phyloP scores from a whole-genome alignment of 106 monocot genomes.

The Dendrobium nobile region DNA sequence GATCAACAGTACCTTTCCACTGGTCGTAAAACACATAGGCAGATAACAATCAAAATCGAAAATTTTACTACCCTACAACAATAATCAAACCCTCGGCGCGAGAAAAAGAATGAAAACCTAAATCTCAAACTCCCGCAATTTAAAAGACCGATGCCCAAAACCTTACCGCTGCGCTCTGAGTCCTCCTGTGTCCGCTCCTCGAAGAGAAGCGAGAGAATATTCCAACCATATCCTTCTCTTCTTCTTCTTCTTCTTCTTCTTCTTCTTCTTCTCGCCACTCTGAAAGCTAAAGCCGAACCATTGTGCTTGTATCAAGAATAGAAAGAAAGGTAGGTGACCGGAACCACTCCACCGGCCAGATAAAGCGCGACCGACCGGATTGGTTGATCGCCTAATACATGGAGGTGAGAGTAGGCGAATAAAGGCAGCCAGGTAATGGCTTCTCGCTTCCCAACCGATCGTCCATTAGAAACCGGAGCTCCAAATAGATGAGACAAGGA shows the following conservation, averaged over 20 bases:
- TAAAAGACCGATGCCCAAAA: not conserved
- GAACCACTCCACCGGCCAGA: not conserved
- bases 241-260: not conserved
- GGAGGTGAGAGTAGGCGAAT: not conserved
- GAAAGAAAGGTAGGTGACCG: not conserved
- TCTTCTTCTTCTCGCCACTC: not conserved
- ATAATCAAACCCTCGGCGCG: not conserved
- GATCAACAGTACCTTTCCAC: too few relatives aligned
- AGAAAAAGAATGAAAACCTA: not conserved
- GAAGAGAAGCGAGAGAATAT: conserved; percentile 15
- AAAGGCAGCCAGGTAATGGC: not conserved
- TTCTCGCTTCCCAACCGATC: not conserved
- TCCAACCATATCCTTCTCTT: conserved; percentile 6
- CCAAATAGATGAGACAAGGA: not conserved
- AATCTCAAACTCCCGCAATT: too few relatives aligned
- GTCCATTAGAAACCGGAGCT: not conserved
- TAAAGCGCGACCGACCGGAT: not conserved
- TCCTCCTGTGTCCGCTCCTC: conserved; percentile 13
- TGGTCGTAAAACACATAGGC: too few relatives aligned
- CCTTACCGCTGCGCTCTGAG: conserved; percentile 15
- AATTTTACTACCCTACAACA: not conserved
- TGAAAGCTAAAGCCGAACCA: not conserved
- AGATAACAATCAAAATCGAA: too few relatives aligned
- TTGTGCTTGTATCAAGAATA: not conserved
- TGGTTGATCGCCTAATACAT: not conserved